phyloP scores from a whole-genome alignment of 2,329 filamentous ascomycete genomes.

The Penicillium freii region DNA sequence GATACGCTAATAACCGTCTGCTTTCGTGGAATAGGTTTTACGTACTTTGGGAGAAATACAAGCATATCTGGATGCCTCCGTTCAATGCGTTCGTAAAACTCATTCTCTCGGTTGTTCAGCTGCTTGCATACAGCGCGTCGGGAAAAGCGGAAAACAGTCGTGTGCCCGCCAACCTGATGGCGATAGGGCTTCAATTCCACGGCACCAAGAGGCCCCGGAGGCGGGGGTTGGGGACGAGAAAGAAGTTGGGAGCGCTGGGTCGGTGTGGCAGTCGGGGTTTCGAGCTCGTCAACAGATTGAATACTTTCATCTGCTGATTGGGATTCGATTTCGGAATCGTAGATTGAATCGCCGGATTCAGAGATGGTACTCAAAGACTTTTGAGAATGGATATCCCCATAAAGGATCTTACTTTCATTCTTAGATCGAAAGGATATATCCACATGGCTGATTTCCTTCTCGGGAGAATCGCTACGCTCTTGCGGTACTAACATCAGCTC shows the following conservation, averaged over 20 bases:
- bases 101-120: constrained; percentile 95
- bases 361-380: constrained; percentile 38
- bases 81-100: constrained; percentile 97
- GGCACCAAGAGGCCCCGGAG: constrained; percentile 67
- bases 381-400: constrained; percentile 54
- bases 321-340: constrained; percentile 49
- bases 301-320: constrained; percentile 44
- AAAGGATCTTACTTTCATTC: constrained; percentile 59
- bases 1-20: neutral
- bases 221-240: constrained; percentile 30
- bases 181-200: constrained; percentile 96
- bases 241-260: constrained; percentile 30
- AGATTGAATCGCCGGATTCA: constrained; percentile 43
- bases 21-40: constrained; percentile 29
- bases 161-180: constrained; percentile 96
- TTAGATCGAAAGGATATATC: constrained; percentile 62
- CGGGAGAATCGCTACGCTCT: constrained; percentile 25
- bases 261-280: constrained; percentile 50
- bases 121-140: constrained; percentile 95
- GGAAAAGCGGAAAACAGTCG: constrained; percentile 93
- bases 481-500: constrained; percentile 30
- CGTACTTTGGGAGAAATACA: constrained; percentile 78
- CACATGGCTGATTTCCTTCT: constrained; percentile 50
- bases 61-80: constrained; percentile 84
- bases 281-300: constrained; percentile 52